These are phyloP conservation scores for Sindora glabra DNA, from an alignment of 306 rosid genomes.

Conservation along the genomic window DNA sequence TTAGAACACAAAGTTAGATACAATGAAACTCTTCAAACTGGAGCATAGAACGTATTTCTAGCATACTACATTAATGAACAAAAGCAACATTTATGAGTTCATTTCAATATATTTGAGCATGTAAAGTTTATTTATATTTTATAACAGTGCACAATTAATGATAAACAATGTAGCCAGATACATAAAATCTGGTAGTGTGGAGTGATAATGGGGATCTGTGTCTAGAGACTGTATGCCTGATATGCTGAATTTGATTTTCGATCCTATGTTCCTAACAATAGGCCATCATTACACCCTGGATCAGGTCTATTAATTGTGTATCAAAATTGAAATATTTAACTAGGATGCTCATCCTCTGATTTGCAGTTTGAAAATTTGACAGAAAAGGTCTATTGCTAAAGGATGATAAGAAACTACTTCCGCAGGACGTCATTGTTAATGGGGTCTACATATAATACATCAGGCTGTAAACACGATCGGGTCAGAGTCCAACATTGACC, in stretches of 20 bases:
- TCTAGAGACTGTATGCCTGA: not conserved
- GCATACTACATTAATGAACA: not conserved
- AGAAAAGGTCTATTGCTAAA: not conserved
- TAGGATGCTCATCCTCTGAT: not conserved
- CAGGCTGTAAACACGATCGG: not conserved
- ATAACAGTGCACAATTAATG: not conserved
- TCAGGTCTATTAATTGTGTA: not conserved
- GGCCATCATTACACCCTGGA: not conserved
- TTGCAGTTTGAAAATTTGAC: not conserved
- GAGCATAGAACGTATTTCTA: not conserved
- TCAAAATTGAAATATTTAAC: not conserved
- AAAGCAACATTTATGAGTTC: not conserved
- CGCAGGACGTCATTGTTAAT: not conserved
- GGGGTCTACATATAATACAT: not conserved
- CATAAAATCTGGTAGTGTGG: not conserved
- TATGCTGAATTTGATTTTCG: not conserved
- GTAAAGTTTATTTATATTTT: too few relatives aligned
- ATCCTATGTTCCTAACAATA: not conserved
- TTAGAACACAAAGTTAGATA: not conserved
- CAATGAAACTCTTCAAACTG: not conserved
- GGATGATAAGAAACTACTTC: not conserved
- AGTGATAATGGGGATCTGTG: not conserved
- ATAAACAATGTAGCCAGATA: not conserved
- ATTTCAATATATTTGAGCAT: not conserved
- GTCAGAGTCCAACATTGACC: slow-evolving; percentile 5